Conservation (phyloP, 495 filamentous ascomycete species). For the Achaetomiella virescens region DNA sequence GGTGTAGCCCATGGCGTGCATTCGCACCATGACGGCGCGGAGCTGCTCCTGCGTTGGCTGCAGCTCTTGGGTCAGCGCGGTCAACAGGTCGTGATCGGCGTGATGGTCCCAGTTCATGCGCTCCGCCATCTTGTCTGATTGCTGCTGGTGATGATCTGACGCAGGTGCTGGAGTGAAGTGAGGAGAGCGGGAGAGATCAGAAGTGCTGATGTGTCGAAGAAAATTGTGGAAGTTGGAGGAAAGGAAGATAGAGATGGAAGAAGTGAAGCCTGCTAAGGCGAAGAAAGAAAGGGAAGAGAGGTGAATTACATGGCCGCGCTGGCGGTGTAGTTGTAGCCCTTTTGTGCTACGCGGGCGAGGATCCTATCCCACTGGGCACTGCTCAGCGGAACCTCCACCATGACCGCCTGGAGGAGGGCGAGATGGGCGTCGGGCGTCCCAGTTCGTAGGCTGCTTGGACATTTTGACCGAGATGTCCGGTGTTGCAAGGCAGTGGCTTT, state of each 20-base stretch:
- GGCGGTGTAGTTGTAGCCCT: conserved; percentile 26
- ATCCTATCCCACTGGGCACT: conserved; percentile 22
- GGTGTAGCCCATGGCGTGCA: conserved; percentile 18
- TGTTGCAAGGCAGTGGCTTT: too few relatives aligned
- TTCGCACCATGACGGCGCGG: conserved; percentile 14
- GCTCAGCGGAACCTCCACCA: conserved; percentile 16
- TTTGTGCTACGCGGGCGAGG: conserved; percentile 6
- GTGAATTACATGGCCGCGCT: conserved; percentile 27
- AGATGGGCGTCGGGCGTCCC: conserved; percentile 32
- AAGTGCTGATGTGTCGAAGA: neutral
- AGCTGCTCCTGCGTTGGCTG: conserved; percentile 18
- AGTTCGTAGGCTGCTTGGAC: conserved; percentile 23
- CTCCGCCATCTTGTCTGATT: conserved; percentile 9
- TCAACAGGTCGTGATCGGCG: conserved; percentile 25
- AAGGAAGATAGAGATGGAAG: neutral
- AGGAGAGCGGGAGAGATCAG: neutral
- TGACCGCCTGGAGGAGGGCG: conserved; percentile 27
- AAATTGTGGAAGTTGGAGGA: neutral
- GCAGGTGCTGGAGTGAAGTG: neutral
- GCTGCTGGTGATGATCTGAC: neutral
- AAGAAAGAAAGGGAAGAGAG: neutral
- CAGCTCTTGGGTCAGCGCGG: conserved; percentile 12
- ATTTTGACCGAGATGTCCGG: conserved; percentile 6
- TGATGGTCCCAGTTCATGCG: conserved; percentile 30
- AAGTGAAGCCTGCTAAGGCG: neutral